Evolutionary conservation across 2,329 filamentous ascomycete species (phyloP).

Genomic region (Venturia oleaginea): DNA sequence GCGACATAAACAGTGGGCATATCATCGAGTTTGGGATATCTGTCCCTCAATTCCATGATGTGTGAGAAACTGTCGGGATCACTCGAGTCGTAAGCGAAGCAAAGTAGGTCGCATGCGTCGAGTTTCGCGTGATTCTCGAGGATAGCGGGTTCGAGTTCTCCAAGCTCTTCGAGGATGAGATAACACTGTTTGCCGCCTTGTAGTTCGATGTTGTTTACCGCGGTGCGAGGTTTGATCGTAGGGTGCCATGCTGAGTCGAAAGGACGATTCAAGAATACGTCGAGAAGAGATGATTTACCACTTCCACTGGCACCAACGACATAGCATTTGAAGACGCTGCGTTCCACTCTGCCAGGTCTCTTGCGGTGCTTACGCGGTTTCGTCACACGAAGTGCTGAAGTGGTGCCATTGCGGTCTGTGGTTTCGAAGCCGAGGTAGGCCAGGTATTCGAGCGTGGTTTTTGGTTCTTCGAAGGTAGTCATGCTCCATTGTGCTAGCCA

Average conservation of each 20-base stretch:
- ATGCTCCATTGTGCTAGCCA: conserved; percentile 99
- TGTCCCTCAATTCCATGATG: conserved; percentile 70
- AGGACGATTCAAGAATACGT: conserved; percentile 81
- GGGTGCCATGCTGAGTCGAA: conserved; percentile 80
- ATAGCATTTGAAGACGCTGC: conserved; percentile 91
- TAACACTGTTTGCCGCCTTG: conserved; percentile 96
- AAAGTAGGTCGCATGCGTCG: conserved; percentile 86
- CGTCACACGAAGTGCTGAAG: conserved; percentile 84
- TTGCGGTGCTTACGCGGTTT: conserved; percentile 75
- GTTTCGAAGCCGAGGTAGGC: conserved; percentile 94
- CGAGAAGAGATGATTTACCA: conserved; percentile 84
- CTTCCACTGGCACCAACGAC: conserved; percentile 76
- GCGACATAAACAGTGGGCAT: conserved; percentile 87
- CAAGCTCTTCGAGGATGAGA: conserved; percentile 88
- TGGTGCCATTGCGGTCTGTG: conserved; percentile 59
- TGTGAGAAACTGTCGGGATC: conserved; percentile 94
- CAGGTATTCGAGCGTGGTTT: conserved; percentile 89
- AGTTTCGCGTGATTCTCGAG: conserved; percentile 85
- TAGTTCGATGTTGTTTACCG: conserved; percentile 93
- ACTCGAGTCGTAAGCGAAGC: conserved; percentile 93
- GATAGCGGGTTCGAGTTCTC: conserved; percentile 89
- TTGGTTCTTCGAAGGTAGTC: conserved; percentile 95
- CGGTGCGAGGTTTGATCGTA: conserved; percentile 87
- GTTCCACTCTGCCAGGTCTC: conserved; percentile 56
- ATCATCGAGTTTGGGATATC: conserved; percentile 76